phyloP scores from a whole-genome alignment of 75 land plant genomes.

The Pinus taeda region DNA sequence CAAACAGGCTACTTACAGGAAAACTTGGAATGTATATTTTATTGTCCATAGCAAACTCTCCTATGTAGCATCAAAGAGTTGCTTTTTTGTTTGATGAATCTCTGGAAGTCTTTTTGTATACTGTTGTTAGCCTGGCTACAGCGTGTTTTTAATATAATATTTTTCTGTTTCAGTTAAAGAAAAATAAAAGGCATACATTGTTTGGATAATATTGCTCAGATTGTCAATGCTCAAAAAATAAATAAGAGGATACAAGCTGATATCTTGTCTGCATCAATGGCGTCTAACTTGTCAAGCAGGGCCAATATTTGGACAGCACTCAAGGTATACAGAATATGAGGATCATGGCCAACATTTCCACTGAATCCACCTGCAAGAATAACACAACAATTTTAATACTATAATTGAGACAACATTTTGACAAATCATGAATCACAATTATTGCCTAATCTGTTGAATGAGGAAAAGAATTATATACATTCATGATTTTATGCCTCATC shows the following conservation, averaged over 20 bases:
- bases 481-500: neutral
- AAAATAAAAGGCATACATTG: neutral
- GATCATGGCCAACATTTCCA: conserved; percentile 93
- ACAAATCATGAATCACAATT: neutral
- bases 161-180: too few species aligned
- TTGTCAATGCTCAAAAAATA: neutral
- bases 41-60: too few species aligned
- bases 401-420: neutral
- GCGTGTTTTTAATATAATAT: too few species aligned
- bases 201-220: neutral
- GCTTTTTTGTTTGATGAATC: too few species aligned
- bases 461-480: neutral
- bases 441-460: neutral
- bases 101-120: too few species aligned
- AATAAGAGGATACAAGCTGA: conserved; percentile 72
- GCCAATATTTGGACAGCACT: conserved; percentile 95
- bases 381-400: neutral
- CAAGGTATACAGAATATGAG: conserved; percentile 84
- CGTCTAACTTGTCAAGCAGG: conserved; percentile 73
- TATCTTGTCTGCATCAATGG: conserved; percentile 73
- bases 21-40: too few species aligned
- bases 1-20: too few species aligned
- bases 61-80: too few species aligned
- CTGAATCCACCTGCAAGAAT: conserved; percentile 80
- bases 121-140: too few species aligned